A percentile compares a stretch with the other conserved stretches of the same genome.
phyloP scores from a whole-genome alignment of 1,284 basidiomycete genomes.

The Xerocomus alliaceus region DNA sequence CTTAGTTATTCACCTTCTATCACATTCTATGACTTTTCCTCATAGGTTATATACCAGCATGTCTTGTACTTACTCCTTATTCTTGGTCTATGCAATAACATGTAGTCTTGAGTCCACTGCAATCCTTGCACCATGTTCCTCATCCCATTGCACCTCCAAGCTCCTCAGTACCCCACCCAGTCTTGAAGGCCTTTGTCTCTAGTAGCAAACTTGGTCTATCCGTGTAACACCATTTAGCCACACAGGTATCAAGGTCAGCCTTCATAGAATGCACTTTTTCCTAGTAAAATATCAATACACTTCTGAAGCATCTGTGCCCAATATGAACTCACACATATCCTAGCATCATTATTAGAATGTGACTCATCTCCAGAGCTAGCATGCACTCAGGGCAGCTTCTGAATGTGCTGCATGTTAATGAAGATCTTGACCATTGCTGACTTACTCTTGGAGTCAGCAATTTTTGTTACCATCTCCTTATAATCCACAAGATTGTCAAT shows the following conservation, averaged over 20 bases:
- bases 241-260: background rate
- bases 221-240: background rate
- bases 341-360: no score
- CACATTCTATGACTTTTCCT: no score
- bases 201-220: no score
- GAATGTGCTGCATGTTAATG: slow-evolving; percentile 15
- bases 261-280: background rate
- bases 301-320: background rate
- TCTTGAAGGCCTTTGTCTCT: no score
- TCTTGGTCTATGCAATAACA: no score
- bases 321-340: background rate
- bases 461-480: slow-evolving; percentile 15
- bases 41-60: no score
- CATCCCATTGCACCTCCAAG: no score
- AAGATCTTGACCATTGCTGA: background rate
- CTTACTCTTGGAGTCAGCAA: background rate
- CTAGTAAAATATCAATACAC: background rate
- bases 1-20: no score
- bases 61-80: no score
- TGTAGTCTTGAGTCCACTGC: no score
- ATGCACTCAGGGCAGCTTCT: slow-evolving; percentile 15
- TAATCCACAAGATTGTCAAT: slow-evolving; percentile 23
- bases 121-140: no score
- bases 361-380: background rate
- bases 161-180: no score